Evolutionary conservation across 306 rosid genomes (phyloP).

Genomic region (Sindora glabra): DNA sequence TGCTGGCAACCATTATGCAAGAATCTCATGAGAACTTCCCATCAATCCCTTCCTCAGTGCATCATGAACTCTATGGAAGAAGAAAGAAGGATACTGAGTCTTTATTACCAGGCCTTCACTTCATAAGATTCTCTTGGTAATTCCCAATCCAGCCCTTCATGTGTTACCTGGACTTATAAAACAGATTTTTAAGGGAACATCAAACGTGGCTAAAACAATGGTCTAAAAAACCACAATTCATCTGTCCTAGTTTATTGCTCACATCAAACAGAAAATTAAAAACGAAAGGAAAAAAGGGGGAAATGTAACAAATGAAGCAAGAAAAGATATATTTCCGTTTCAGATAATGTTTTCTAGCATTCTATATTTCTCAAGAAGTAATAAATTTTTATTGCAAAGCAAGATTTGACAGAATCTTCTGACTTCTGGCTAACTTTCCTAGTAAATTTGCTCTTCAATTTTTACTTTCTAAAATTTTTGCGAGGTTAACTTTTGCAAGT

Average conservation of each 20-base stretch:
- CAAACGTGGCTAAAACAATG: not conserved
- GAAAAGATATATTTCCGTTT: too few relatives aligned
- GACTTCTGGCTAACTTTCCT: too few relatives aligned
- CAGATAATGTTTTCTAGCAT: too few relatives aligned
- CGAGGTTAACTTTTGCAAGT: too few relatives aligned
- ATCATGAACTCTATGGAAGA: constrained; percentile 4
- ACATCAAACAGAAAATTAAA: not conserved
- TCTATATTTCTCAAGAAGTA: too few relatives aligned
- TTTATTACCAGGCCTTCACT: constrained; percentile 86
- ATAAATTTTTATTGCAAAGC: too few relatives aligned
- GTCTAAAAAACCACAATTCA: not conserved
- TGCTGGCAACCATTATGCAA: constrained; percentile 47
- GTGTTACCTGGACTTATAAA: constrained; percentile 44
- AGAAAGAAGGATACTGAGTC: not conserved
- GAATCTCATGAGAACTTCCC: constrained; percentile 16
- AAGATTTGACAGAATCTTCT: too few relatives aligned
- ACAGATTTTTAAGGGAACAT: not conserved
- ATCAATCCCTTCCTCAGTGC: not conserved
- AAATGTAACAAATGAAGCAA: too few relatives aligned
- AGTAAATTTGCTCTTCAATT: too few relatives aligned
- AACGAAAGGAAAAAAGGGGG: too few relatives aligned
- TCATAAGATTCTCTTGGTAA: constrained; percentile 94
- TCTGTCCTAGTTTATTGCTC: too few relatives aligned
- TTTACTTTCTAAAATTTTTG: too few relatives aligned
- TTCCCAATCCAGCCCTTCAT: constrained; percentile 96